Evolutionary conservation across 1,284 basidiomycete species (phyloP).

Genomic region (Neotropicomus parvogracilis): DNA sequence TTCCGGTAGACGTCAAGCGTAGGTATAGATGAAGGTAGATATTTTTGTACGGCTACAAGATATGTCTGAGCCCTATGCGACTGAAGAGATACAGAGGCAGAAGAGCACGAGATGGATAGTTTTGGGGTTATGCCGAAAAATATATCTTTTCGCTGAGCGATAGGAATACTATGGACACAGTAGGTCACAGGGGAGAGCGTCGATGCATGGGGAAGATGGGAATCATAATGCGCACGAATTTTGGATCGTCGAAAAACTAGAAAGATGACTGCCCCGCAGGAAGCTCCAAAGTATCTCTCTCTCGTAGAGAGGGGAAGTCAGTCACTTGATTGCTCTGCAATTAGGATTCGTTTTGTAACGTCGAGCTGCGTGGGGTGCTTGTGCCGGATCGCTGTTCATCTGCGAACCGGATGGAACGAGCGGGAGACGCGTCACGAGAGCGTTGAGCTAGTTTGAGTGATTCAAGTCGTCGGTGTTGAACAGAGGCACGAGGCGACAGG

Average conservation of each 20-base stretch:
- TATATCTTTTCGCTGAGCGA: not conserved
- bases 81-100: constrained; percentile 10
- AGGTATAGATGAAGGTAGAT: not conserved
- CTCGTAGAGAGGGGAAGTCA: constrained; percentile 5
- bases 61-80: constrained; percentile 5
- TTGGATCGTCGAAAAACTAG: not conserved
- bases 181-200: not conserved
- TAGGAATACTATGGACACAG: constrained; percentile 14
- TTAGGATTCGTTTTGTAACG: constrained; percentile 19
- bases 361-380: constrained; percentile 19
- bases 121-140: constrained; percentile 1
- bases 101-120: not conserved
- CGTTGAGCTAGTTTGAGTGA: constrained; percentile 21
- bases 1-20: not conserved
- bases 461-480: constrained; percentile 32
- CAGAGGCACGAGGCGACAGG: constrained; percentile 21
- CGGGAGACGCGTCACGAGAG: constrained; percentile 29
- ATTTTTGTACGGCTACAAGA: constrained; percentile 12
- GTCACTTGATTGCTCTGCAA: constrained; percentile 7
- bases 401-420: constrained; percentile 33
- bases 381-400: constrained; percentile 25
- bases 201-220: not conserved
- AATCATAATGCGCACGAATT: not conserved
- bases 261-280: constrained; percentile 9
- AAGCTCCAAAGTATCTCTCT: constrained; percentile 21